Evolutionary conservation across 1,284 basidiomycete genomes (phyloP), one percentile per base, ranked within the genome.

Genomic region (Rhodotorula mucilaginosa): DNA sequence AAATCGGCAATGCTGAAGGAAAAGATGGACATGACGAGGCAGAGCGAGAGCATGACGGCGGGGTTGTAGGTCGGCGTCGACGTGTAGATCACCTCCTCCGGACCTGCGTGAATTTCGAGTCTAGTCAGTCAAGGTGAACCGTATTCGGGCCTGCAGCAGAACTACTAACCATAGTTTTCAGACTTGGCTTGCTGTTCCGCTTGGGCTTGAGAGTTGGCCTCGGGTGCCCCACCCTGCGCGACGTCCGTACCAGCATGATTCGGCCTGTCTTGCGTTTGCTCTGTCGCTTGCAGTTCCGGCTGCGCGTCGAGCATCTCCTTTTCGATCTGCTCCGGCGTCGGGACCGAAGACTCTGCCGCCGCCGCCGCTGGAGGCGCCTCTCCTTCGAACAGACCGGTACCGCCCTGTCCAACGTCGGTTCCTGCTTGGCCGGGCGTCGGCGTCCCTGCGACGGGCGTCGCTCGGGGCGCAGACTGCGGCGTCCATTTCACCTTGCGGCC

Each of bases 61-160:
- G 65, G 62, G 49, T 74, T 76, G 68, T 60, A 76, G 0, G 70
- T 68, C n/a, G 68, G 60, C 0, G 49, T 44, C 5, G 74, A 26
- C 5, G 70, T 72, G 65, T 72, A 76, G 68, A 76, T 58, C 19
- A 65, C 51, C 60, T 71, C 69, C 51, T 68, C 72, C 12, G 60
- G 68, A 23, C 57, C 49, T 51, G 63, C 31, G 23, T 48, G 26
- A 5, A 61, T 16, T 26, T 29, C 21, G 3, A 5, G 29, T 13
- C n/a, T n/a, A 34, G 58, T 23, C 58, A 47, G 44, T 18, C 39
- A 15, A 58, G 2, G 7, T 44, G 12, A 10, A 44, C 39, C 39
- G 39, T 44, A 10, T 12, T 44, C 39, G 39, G 8, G 8, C 39
- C 39, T 44, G 39, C 39, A 44, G 39, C 39, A 13, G 39, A 13